These are phyloP conservation scores for Annulohypoxylon nitens DNA, from an alignment of 495 filamentous ascomycete genomes.

Conservation along the genomic window DNA sequence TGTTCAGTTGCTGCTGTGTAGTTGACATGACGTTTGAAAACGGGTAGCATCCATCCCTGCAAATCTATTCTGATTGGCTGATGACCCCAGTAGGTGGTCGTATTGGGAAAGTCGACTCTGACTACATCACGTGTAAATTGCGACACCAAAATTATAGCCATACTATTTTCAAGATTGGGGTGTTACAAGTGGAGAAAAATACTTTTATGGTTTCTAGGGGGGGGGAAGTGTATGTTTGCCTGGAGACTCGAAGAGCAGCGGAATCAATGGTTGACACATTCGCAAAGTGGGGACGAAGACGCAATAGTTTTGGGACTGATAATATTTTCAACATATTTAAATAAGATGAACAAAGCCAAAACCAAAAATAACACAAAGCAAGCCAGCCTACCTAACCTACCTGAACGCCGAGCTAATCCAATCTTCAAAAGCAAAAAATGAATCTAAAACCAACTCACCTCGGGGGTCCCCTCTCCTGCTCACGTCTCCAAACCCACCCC, in stretches of 20 bases:
- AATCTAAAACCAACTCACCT: conserved; percentile 11
- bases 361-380: not conserved
- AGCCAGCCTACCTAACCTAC: not conserved
- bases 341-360: not conserved
- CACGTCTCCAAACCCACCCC: conserved; percentile 22
- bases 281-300: no score
- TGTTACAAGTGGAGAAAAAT: not conserved
- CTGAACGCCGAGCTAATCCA: not conserved
- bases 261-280: no score
- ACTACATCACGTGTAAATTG: not conserved
- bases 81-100: not conserved
- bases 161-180: not conserved
- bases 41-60: not conserved
- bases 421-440: not conserved
- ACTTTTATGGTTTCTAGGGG: not conserved
- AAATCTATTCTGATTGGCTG: not conserved
- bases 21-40: not conserved
- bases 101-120: not conserved
- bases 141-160: not conserved
- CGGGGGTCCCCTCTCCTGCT: conserved; percentile 10
- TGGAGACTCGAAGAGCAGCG: no score
- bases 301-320: no score
- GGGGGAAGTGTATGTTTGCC: no score
- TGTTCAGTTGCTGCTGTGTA: not conserved
- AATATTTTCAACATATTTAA: not conserved